Conservation (phyloP, 441 rosid species). For the Codiaeum variegatum region DNA sequence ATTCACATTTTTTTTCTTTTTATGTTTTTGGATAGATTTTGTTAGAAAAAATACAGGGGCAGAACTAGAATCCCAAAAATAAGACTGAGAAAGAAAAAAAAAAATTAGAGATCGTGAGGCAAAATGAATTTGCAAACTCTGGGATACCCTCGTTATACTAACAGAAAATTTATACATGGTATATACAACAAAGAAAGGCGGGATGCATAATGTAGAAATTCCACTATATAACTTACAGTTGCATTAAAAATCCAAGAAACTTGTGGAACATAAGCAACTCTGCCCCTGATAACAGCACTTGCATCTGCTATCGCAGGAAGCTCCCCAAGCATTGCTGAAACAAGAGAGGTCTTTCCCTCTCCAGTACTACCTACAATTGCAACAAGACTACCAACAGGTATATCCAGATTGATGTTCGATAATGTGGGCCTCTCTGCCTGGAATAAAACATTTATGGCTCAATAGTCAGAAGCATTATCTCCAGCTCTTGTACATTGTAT, state of each 20-base stretch:
- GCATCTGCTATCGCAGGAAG: slow-evolving; percentile 65
- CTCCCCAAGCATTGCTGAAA: slow-evolving; percentile 97
- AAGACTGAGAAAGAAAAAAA: not conserved
- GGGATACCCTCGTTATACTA: not conserved
- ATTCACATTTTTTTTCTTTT: not conserved
- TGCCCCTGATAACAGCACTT: slow-evolving; percentile 66
- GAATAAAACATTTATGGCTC: slow-evolving; percentile 19
- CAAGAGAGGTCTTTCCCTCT: slow-evolving; percentile 95
- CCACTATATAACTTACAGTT: slow-evolving; percentile 53
- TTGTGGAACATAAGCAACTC: slow-evolving; percentile 93
- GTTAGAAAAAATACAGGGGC: not conserved
- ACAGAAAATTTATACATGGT: not conserved
- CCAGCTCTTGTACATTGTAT: not conserved
- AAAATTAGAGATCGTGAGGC: not conserved
- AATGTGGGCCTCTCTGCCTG: slow-evolving; percentile 82
- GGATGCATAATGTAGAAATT: not conserved
- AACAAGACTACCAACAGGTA: slow-evolving; percentile 85
- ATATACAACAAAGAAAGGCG: not conserved
- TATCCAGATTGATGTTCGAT: slow-evolving; percentile 74
- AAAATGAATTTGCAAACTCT: not conserved
- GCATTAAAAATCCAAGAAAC: slow-evolving; percentile 99
- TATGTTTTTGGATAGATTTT: not conserved
- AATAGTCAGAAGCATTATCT: not conserved
- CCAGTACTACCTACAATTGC: slow-evolving; percentile 95
- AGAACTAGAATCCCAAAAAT: not conserved